Evolutionary conservation across 495 filamentous ascomycete genomes (phyloP), one percentile per base, ranked within the genome.

Genomic region (Annulohypoxylon moriforme): DNA sequence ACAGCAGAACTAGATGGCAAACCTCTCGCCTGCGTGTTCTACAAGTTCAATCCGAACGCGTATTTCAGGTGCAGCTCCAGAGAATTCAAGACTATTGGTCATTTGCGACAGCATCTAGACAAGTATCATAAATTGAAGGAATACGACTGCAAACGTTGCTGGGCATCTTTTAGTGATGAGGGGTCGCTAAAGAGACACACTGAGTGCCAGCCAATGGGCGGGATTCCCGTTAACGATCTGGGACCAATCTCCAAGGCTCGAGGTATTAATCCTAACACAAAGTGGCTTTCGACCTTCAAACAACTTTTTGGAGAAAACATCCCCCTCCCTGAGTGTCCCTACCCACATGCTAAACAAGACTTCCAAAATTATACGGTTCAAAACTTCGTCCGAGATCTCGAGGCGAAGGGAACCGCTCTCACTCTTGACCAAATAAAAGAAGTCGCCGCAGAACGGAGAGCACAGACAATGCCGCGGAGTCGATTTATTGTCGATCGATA

Each of bases 11-110:
- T 0, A 20, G 18, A 50, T 24, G 13, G 31, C 5, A 49, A 16
- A n/a, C 16, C 56, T 36, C 40, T 76, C 46, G 74, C 74, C 0
- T 76, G 74, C 33, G 64, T 16, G 18, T 76, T 74, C 58, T 76
- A 71, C 27, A 76, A 76, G 47, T 42, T 50, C 20, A 34, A 74
- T 7, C 74, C 71, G n/a, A 24, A 20, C 0, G 44, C 22, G 1
- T 9, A 71, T 60, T 3, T 22, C 13, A 25, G 3, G 11, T 76
- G 74, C 34, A 58, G 50, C 9, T 18, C 40, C 2, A 76, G 67
- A 33, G 57, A 36, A 2, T 76, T 74, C 44, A 64, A 52, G 0
- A 60, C 8, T 13, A 74, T 76, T 14, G 49, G 71, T 46, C n/a
- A 60, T 27, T 31, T 75, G 7, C 34, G 53, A 4, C 71, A 76